Conservation (phyloP, 164 flowering plant genomes). For the Annona cherimola region DNA sequence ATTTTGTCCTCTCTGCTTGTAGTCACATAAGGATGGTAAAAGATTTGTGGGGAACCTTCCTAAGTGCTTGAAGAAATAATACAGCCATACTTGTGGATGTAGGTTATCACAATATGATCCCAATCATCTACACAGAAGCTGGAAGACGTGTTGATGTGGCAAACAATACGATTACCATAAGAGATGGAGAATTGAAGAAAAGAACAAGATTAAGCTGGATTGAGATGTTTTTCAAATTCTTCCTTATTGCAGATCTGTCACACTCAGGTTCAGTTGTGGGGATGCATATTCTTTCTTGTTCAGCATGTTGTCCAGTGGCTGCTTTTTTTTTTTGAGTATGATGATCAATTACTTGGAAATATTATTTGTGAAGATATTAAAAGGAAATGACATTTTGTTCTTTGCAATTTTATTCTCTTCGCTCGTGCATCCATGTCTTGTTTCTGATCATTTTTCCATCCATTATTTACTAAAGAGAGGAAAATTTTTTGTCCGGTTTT, state of each 20-base stretch:
- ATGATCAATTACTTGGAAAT: too few species aligned
- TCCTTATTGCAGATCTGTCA: conserved; percentile 8
- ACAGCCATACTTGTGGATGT: not conserved
- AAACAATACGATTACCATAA: conserved; percentile 1
- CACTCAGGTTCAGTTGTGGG: not conserved
- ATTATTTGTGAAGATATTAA: too few species aligned
- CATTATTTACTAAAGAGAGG: too few species aligned
- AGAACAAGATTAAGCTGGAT: conserved; percentile 10
- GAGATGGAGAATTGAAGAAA: conserved; percentile 9
- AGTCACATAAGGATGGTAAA: conserved; percentile 15
- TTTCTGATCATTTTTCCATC: too few species aligned
- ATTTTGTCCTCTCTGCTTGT: conserved; percentile 15
- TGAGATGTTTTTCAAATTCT: conserved; percentile 4
- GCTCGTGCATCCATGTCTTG: too few species aligned
- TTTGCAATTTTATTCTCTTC: too few species aligned
- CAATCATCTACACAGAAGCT: conserved; percentile 13
- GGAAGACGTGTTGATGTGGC: conserved; percentile 9
- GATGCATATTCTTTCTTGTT: too few species aligned
- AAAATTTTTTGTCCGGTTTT: too few species aligned
- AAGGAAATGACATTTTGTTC: too few species aligned
- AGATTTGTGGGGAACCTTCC: conserved; percentile 15
- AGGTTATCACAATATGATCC: conserved; percentile 15
- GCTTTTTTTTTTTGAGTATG: too few species aligned
- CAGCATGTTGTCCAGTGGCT: too few species aligned
- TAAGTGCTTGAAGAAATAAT: conserved; percentile 11